Evolutionary conservation across 352 stramenopile species (phyloP).

Genomic region (Phytopythium mirpurense): DNA sequence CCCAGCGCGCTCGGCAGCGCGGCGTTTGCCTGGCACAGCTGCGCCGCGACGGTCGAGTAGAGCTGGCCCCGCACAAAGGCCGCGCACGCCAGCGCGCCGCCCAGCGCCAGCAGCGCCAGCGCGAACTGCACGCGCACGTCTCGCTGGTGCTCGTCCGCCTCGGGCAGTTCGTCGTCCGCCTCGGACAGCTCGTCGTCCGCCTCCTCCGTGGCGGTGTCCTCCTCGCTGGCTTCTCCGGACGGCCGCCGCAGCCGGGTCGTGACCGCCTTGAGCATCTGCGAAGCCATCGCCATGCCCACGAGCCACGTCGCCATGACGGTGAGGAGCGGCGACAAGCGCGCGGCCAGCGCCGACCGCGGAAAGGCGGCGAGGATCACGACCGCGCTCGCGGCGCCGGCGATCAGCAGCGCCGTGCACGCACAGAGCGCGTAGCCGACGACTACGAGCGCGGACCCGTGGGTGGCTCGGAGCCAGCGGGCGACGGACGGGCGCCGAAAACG

Average conservation of each 20-base stretch:
- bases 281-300: conserved; percentile 29
- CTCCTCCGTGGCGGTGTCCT: no score
- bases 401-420: not conserved
- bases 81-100: conserved; percentile 29
- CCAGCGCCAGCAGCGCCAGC: conserved; percentile 14
- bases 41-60: conserved; percentile 60
- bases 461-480: not conserved
- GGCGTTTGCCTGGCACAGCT: conserved; percentile 53
- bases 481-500: not conserved
- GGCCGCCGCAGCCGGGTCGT: conserved; percentile 11
- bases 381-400: not conserved
- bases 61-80: conserved; percentile 67
- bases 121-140: conserved; percentile 13
- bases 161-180: not conserved
- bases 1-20: conserved; percentile 28
- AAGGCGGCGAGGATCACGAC: conserved; percentile 2
- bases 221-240: conserved; percentile 13
- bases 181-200: not conserved
- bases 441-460: not conserved
- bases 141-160: not conserved
- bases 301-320: conserved; percentile 45
- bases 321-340: conserved; percentile 37
- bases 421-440: not conserved
- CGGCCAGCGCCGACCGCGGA: not conserved
- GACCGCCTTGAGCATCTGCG: conserved; percentile 35